phyloP scores from a whole-genome alignment of 2,329 filamentous ascomycete species.

The Zymoseptoria crescenta region DNA sequence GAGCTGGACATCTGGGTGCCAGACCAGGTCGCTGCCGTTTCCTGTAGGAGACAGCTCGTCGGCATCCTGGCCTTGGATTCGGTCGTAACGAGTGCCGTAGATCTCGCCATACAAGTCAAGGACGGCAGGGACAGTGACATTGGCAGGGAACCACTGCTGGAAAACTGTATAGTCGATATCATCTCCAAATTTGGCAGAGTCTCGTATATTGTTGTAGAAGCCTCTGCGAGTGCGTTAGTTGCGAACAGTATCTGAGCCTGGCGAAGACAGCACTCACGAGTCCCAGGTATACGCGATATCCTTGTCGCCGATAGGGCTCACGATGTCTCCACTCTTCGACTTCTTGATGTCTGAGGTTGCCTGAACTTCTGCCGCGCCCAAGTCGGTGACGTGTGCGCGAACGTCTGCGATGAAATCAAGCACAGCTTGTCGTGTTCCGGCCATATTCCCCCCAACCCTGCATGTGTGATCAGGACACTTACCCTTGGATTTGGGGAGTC shows the following conservation, averaged over 20 bases:
- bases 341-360: not conserved
- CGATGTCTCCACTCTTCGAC: not conserved
- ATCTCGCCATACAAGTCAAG: not conserved
- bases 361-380: not conserved
- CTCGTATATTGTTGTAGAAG: not conserved
- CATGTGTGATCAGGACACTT: too few relatives aligned
- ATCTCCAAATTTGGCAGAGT: not conserved
- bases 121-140: not conserved
- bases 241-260: not conserved
- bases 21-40: conserved; percentile 4
- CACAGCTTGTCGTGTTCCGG: not conserved
- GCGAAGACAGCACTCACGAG: not conserved
- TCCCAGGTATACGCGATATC: not conserved
- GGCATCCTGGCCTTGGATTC: not conserved
- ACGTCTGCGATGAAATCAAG: not conserved
- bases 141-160: not conserved
- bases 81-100: not conserved
- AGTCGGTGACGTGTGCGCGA: not conserved
- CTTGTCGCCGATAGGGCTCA: not conserved
- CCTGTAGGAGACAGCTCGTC: not conserved
- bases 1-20: conserved; percentile 10
- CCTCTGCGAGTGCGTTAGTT: not conserved
- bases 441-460: not conserved
- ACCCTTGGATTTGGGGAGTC: too few relatives aligned
- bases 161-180: not conserved